Evolutionary conservation across 345 rosid species (phyloP), one percentile per base, ranked within the genome.

Genomic region (Reutealis trisperma): DNA sequence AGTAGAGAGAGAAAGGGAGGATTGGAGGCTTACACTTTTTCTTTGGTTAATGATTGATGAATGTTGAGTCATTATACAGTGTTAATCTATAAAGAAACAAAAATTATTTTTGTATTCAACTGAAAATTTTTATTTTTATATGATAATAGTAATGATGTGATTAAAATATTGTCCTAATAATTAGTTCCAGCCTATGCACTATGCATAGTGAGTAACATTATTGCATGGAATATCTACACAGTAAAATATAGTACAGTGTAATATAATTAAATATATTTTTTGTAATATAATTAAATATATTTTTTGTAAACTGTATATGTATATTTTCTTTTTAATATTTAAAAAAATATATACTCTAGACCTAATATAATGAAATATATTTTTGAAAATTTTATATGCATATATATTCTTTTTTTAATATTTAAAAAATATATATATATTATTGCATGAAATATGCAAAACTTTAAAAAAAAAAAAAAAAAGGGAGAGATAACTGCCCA

Each of bases 161-260:
- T 24, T 9, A 59, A 58, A 37, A 41, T 45, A 27, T 73, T 34
- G 22, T 25, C 24, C 24, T 44, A 27, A 61, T 22, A 3, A 37
- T 72, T 72, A 72, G 52, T 5, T 42, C 30, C 65, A 71, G 19
- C 64, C 25, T 51, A 70, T 1, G 10, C 24, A n/a, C 44, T 25
- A 27, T 18, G 27, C 21, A 32, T 37, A 6, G 0, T 37, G 32
- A 10, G 57, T 24, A 37, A 19, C 37, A 68, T 22, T 49, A 68
- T 68, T 68, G 68, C 24, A 27, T 73, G 27, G 63, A 67, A 51
- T n/a, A n/a, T n/a, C n/a, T n/a, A n/a, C n/a, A n/a, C n/a, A n/a
- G n/a, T n/a, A n/a, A n/a, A n/a, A n/a, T n/a, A n/a, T n/a, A n/a
- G n/a, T n/a, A n/a, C n/a, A n/a, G n/a, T n/a, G n/a, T n/a, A n/a